phyloP scores from a whole-genome alignment of 1,284 basidiomycete species.

The Fomitopsis pinicola region DNA sequence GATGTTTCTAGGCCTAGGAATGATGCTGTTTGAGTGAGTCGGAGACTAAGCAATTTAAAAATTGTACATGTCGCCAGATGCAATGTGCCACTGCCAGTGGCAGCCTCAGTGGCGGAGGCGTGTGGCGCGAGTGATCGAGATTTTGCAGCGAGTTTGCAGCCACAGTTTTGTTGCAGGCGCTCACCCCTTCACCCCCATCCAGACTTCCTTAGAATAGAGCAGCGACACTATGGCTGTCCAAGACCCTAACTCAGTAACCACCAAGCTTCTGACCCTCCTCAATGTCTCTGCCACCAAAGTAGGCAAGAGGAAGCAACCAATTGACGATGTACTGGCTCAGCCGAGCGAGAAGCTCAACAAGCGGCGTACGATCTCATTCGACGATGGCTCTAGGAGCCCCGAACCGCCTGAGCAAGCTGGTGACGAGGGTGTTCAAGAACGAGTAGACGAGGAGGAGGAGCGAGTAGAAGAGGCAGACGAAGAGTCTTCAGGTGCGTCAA shows the following conservation, averaged over 20 bases:
- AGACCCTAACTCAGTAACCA: slow-evolving; percentile 54
- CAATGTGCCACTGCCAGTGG: no score
- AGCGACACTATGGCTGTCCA: slow-evolving; percentile 22
- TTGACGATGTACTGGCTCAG: slow-evolving; percentile 35
- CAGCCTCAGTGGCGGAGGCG: no score
- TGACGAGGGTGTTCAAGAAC: background rate
- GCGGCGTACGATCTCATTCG: slow-evolving; percentile 30
- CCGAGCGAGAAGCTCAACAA: slow-evolving; percentile 64
- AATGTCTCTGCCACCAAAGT: slow-evolving; percentile 85
- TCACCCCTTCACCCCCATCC: background rate
- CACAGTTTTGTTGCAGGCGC: background rate
- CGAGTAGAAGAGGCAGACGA: slow-evolving; percentile 13
- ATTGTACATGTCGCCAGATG: no score
- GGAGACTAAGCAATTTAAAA: no score
- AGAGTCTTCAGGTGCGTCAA: background rate
- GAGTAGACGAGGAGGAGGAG: slow-evolving; percentile 1
- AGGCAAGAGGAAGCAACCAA: slow-evolving; percentile 51
- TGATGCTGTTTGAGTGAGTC: no score
- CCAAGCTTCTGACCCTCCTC: slow-evolving; percentile 85
- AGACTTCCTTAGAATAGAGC: background rate
- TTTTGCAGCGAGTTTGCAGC: background rate
- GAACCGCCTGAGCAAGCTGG: background rate
- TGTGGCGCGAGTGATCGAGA: background rate
- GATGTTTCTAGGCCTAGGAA: no score
- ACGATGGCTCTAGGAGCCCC: background rate